phyloP scores from a whole-genome alignment of 169 alveolate species.

The Plasmodium adleri region DNA sequence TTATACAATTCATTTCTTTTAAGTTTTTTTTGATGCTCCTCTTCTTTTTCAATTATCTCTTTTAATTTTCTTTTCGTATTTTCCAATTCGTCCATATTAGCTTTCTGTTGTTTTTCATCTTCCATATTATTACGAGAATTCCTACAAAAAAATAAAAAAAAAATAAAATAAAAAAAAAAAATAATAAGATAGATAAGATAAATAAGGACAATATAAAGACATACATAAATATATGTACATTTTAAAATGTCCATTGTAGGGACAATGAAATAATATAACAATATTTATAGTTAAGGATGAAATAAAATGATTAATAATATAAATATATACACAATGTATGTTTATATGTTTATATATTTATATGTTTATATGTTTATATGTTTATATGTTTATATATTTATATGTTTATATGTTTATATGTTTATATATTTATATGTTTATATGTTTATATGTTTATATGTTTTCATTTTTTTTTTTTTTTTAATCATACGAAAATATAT shows the following conservation, averaged over 20 bases:
- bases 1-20: background rate
- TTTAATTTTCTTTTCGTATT: constrained; percentile 44
- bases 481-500: constrained; percentile 39
- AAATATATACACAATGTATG: too few species aligned
- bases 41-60: constrained; percentile 73
- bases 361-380: too few species aligned
- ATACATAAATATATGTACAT: background rate
- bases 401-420: too few species aligned
- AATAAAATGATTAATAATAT: background rate
- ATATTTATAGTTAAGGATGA: background rate
- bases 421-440: too few species aligned
- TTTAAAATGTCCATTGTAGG: too few species aligned
- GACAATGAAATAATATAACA: too few species aligned
- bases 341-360: too few species aligned
- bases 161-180: background rate
- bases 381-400: too few species aligned
- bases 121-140: constrained; percentile 15
- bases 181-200: background rate
- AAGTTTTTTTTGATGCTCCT: constrained; percentile 27
- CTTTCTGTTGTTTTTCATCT: constrained; percentile 3
- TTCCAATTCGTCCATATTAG: constrained; percentile 26
- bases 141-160: constrained; percentile 6
- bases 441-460: too few species aligned
- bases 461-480: background rate
- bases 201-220: background rate